Percentiles rank a stretch among this genome's conserved stretches.
Evolutionary conservation across 805 yeast species (phyloP).

Genomic region (Kuraishia molischiana): DNA sequence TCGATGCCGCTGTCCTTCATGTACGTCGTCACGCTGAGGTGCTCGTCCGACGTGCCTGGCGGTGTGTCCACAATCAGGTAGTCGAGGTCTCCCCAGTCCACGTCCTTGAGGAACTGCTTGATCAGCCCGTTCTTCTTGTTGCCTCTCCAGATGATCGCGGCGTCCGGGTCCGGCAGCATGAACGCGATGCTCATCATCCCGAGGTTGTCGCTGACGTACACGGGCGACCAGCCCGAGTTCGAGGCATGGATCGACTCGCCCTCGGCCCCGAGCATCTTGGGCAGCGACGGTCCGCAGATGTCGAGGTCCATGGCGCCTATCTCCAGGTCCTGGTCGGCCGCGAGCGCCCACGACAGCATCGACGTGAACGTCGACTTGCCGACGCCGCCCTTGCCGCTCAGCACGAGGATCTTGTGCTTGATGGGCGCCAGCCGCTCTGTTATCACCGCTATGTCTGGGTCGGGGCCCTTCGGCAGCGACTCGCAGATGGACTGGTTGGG

Average conservation of each 20-base stretch:
- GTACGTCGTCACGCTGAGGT: constrained; percentile 78
- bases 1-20: constrained; percentile 86
- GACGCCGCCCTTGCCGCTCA: constrained; percentile 90
- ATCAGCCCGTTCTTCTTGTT: constrained; percentile 90
- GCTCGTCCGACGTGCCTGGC: constrained; percentile 98
- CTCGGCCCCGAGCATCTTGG: constrained; percentile 87
- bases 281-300: constrained; percentile 96
- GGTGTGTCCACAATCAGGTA: constrained; percentile 92
- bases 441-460: constrained; percentile 80
- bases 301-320: constrained; percentile 97
- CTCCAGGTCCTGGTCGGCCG: constrained; percentile 71
- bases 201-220: constrained; percentile 87
- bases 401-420: constrained; percentile 70
- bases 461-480: constrained; percentile 87
- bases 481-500: constrained; percentile 89
- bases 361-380: constrained; percentile 96
- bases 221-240: constrained; percentile 93
- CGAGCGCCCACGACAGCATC: constrained; percentile 94
- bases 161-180: constrained; percentile 87
- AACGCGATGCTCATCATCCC: constrained; percentile 95
- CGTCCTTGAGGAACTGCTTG: constrained; percentile 89
- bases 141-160: constrained; percentile 96
- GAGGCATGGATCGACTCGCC: constrained; percentile 84
- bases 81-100: constrained; percentile 89
- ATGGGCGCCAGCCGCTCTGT: constrained; percentile 52